phyloP scores from a whole-genome alignment of 495 filamentous ascomycete genomes.

The Rusavskia elegans region DNA sequence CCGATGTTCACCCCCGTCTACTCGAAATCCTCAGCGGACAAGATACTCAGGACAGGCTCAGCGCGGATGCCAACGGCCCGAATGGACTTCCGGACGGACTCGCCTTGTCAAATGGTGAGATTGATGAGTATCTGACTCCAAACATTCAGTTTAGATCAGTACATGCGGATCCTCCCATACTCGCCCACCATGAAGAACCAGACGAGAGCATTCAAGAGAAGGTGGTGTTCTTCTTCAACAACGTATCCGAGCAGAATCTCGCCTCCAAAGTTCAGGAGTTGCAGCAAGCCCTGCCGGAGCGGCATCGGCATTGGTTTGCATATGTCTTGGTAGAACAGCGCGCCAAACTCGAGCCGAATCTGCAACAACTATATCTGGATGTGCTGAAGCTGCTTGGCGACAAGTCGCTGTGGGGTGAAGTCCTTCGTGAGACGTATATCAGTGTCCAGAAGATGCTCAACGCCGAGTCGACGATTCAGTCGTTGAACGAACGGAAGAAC shows the following conservation, averaged over 20 bases:
- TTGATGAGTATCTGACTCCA: conserved; percentile 37
- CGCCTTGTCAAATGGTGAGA: conserved; percentile 44
- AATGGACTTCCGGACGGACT: conserved; percentile 18
- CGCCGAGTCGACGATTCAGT: conserved; percentile 66
- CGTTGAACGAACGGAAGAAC: conserved; percentile 63
- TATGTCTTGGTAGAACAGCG: conserved; percentile 90
- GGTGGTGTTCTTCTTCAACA: conserved; percentile 91
- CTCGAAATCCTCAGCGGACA: conserved; percentile 62
- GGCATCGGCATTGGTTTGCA: conserved; percentile 91
- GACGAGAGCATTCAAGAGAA: conserved; percentile 75
- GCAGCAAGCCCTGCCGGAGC: conserved; percentile 55
- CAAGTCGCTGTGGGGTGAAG: conserved; percentile 65
- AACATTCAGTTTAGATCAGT: conserved; percentile 60
- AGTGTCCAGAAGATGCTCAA: conserved; percentile 76
- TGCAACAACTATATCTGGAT: conserved; percentile 80
- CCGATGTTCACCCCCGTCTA: conserved; percentile 66
- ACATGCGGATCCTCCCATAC: conserved; percentile 50
- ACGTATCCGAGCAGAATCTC: conserved; percentile 78
- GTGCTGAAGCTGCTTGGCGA: conserved; percentile 71
- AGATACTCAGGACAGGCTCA: conserved; percentile 23
- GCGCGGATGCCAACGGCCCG: conserved; percentile 18
- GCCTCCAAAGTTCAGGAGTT: conserved; percentile 67
- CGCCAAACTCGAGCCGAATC: conserved; percentile 92
- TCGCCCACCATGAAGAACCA: conserved; percentile 50
- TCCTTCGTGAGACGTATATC: conserved; percentile 83